phyloP scores from a whole-genome alignment of 257 asterid genomes.

The Anisodus tanguticus region DNA sequence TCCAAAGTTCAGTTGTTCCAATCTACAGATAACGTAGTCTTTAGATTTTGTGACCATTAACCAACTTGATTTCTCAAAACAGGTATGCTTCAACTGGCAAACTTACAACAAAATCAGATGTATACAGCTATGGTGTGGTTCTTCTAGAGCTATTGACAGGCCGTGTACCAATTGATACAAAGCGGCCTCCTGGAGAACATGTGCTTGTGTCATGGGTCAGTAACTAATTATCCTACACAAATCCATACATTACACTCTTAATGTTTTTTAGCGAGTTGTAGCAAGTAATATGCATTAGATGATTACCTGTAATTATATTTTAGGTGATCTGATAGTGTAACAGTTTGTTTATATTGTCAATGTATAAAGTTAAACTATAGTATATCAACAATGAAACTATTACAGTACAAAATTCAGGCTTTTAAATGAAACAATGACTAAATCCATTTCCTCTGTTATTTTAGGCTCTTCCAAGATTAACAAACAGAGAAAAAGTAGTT shows the following conservation, averaged over 20 bases:
- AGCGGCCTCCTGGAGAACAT: constrained; percentile 72
- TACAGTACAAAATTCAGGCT: neutral
- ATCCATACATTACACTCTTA: neutral
- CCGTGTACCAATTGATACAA: constrained; percentile 70
- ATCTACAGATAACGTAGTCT: neutral
- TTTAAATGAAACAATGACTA: neutral
- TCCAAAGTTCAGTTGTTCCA: neutral
- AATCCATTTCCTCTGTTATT: neutral
- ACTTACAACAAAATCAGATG: constrained; percentile 85
- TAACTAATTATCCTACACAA: neutral
- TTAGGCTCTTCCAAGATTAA: constrained; percentile 81
- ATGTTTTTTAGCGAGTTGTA: neutral
- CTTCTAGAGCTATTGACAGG: constrained; percentile 80
- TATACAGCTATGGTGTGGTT: constrained; percentile 80
- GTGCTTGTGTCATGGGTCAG: constrained; percentile 79
- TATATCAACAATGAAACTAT: neutral
- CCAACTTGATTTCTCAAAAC: constrained; percentile 16
- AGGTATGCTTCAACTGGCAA: constrained; percentile 88
- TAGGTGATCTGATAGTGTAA: too few relatives aligned
- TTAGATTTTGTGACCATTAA: neutral
- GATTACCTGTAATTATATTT: too few relatives aligned
- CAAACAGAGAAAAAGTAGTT: constrained; percentile 68
- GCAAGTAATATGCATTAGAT: neutral
- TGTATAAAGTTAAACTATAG: too few relatives aligned
- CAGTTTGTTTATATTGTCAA: too few relatives aligned